phyloP scores from a whole-genome alignment of 768 basidiomycete species.

The Scleroderma bovista region DNA sequence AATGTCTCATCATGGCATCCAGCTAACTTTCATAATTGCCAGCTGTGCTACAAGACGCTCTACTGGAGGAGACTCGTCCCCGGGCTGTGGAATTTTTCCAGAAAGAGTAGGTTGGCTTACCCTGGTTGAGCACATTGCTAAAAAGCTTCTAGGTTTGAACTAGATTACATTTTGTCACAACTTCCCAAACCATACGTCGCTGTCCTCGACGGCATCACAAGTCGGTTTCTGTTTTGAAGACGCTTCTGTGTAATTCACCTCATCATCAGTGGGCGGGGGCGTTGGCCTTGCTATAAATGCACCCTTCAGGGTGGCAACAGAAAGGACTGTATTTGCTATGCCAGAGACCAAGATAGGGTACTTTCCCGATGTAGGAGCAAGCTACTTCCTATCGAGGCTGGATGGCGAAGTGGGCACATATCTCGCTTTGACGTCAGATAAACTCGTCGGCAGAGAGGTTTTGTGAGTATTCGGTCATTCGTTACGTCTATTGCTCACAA shows the following conservation, averaged over 20 bases:
- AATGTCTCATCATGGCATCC: constrained; percentile 1
- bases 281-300: constrained; percentile 83
- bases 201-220: constrained; percentile 86
- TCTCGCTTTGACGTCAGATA: constrained; percentile 77
- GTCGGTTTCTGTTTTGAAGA: constrained; percentile 41
- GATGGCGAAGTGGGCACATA: constrained; percentile 96
- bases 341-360: constrained; percentile 94
- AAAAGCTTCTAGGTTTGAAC: constrained; percentile 56
- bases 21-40: constrained; percentile 4
- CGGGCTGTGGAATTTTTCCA: constrained; percentile 85
- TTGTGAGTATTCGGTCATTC: constrained; percentile 53
- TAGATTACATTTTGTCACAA: constrained; percentile 67
- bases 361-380: constrained; percentile 90
- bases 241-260: constrained; percentile 2
- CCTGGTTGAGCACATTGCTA: constrained; percentile 2
- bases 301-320: constrained; percentile 88
- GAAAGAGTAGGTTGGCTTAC: constrained; percentile 61
- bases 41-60: constrained; percentile 56
- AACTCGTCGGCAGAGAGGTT: constrained; percentile 70
- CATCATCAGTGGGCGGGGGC: constrained; percentile 83
- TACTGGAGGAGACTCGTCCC: constrained; percentile 44
- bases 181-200: constrained; percentile 86
- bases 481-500: constrained; percentile 6
- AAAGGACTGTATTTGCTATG: constrained; percentile 90
- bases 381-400: constrained; percentile 80